A percentile compares a stretch with the other conserved stretches of the same genome.
Evolutionary conservation across 768 basidiomycete genomes (phyloP).

Genomic region (Obba rivulosa): DNA sequence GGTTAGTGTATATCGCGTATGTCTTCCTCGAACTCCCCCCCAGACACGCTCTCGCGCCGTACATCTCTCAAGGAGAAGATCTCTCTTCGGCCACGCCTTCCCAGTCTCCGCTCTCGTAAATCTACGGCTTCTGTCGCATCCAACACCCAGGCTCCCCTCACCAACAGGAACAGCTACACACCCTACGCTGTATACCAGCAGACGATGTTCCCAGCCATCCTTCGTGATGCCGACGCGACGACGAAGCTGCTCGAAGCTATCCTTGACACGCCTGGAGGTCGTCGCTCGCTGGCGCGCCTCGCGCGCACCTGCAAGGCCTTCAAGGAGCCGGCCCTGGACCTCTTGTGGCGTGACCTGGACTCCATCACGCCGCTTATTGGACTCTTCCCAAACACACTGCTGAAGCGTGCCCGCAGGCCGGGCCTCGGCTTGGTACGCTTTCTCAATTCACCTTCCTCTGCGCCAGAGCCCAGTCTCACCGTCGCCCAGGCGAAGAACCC

Average conservation of each 20-base stretch:
- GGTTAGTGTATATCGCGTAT: constrained; percentile 14
- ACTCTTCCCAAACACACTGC: constrained; percentile 59
- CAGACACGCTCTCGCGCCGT: constrained; percentile 21
- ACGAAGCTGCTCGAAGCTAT: constrained; percentile 46
- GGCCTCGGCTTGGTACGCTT: constrained; percentile 69
- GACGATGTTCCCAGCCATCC: constrained; percentile 48
- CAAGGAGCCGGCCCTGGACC: constrained; percentile 63
- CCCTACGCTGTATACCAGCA: constrained; percentile 44
- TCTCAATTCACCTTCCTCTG: constrained; percentile 5
- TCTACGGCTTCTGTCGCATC: constrained; percentile 18
- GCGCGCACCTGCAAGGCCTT: constrained; percentile 73
- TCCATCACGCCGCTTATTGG: constrained; percentile 68
- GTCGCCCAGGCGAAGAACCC: constrained; percentile 49
- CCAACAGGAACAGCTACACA: constrained; percentile 22
- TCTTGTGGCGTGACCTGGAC: constrained; percentile 76
- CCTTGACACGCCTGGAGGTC: constrained; percentile 56
- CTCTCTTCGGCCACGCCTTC: constrained; percentile 17
- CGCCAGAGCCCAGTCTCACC: constrained; percentile 5
- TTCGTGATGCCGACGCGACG: constrained; percentile 58
- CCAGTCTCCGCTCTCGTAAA: constrained; percentile 26
- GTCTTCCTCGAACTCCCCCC: constrained; percentile 8
- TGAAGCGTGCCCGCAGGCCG: constrained; percentile 68
- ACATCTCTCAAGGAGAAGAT: constrained; percentile 22
- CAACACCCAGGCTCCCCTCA: constrained; percentile 4
- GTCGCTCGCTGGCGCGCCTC: constrained; percentile 62